Evolutionary conservation across 1,284 basidiomycete genomes (phyloP).

Genomic region (Ganoderma multipileum): DNA sequence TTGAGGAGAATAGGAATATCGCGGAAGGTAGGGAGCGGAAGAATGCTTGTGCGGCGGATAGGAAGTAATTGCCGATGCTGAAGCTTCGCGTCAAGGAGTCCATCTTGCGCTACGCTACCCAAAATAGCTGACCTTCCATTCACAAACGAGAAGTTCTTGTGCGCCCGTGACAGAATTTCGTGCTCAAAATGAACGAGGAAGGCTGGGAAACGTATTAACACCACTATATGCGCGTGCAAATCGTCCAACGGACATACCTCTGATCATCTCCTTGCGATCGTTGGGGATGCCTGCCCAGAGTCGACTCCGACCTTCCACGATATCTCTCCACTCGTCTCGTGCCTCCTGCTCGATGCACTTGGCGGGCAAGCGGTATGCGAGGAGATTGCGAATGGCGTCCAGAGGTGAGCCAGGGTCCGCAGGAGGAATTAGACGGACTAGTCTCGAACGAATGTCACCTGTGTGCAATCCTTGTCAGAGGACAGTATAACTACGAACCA

Average conservation of each 20-base stretch:
- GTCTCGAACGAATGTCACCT: conserved; percentile 86
- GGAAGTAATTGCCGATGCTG: conserved; percentile 89
- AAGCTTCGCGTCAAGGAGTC: not conserved
- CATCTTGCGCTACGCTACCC: not conserved
- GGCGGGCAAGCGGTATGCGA: conserved; percentile 83
- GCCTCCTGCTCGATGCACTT: conserved; percentile 75
- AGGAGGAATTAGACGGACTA: conserved; percentile 81
- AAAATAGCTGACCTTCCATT: conserved; percentile 70
- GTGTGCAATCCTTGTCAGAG: not conserved
- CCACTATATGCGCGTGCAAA: not conserved
- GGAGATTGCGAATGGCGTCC: conserved; percentile 75
- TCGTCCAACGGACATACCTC: conserved; percentile 55
- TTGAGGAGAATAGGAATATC: conserved; percentile 94
- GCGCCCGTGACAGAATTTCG: conserved; percentile 85
- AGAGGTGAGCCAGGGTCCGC: conserved; percentile 64
- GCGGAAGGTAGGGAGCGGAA: conserved; percentile 92
- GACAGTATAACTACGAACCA: no score
- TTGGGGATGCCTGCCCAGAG: conserved; percentile 92
- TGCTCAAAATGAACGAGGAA: conserved; percentile 92
- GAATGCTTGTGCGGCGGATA: conserved; percentile 86
- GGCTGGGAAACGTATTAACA: conserved; percentile 50
- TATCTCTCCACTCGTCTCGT: conserved; percentile 90
- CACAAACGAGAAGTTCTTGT: conserved; percentile 91
- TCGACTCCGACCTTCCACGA: conserved; percentile 87
- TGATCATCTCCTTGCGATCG: conserved; percentile 91